Base-by-base conservation (phyloP, 108 stramenopile genomes). In the Aurantiochytrium sp. region DNA sequence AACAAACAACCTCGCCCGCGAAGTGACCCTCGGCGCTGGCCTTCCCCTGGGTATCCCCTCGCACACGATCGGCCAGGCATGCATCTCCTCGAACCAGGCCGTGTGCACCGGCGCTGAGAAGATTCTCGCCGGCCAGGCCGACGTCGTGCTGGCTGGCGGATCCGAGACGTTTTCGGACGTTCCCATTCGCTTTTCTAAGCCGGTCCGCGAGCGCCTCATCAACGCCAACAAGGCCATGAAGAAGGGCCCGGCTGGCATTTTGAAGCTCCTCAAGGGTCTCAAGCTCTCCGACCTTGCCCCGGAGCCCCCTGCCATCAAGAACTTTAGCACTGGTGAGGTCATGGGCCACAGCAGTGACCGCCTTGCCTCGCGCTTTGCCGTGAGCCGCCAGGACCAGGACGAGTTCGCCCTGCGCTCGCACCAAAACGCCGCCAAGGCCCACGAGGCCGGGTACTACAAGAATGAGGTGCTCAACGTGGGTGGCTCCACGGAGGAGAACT, bases 321-420 rank as follows among this genome's bases (percentile, higher is more conserved):
- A 99, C 92, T 99, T 97, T 90, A 97, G 97, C 5, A 98, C 98
- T 4, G 99, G 98, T 18, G 99, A 99, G 90, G 97, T 99, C n/a
- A 99, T 99, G 99, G 99, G 98, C 5, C 96, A 98, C 89, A 93
- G 92, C 60, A 95, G 93, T 76, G 98, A 99, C 94, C 95, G 97
- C 35, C 93, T 99, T 19, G 94, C 96, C 21, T 97, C 97, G 71
- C 97, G 97, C 91, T 98, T 98, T 90, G 97, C 98, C 76, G 95
- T 99, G 4, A 94, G 94, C 58, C 93, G 99, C 87, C 57, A 93
- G 55, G 99, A 98, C 6, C 98, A 98, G 92, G 99, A 99, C 88
- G 95, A 96, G 89, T 99, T 97, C 83, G 97, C 98, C 25, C 95
- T 97, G 4, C 93, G 97, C 43, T 95, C 95, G 59, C 99, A 99